Base-by-base conservation (phyloP, 768 basidiomycete species). In the Cubamyces sp. region DNA sequence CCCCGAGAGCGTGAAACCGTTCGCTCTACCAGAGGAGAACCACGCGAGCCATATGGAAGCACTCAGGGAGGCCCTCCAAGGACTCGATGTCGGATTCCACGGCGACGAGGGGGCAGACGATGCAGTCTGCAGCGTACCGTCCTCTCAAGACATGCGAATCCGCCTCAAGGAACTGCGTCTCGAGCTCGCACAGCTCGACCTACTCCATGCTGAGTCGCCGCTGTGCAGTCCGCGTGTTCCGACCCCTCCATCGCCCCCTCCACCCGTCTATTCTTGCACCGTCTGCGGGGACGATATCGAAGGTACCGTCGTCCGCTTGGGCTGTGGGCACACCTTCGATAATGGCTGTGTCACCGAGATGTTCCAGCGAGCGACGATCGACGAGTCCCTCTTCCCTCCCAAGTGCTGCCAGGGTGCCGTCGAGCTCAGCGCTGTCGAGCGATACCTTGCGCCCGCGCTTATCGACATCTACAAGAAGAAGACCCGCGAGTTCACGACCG, bases 321-420 rank as follows among this genome's bases (percentile, higher is more conserved):
- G 73, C 0, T 79, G 78, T 53, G 70, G 72, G 25, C 75, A 80
- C 61, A 64, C 54, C 58, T 78, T 77, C 57, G 77, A 77, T 54
- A 58, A 64, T 12, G 65, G 1, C n/a, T 80, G 79, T 62, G 11
- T 74, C 28, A 68, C 69, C 3, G 65, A 73, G 39, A 71, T 80
- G 49, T 77, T 79, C 69, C 61, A 73, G 54, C 61, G 70, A 15
- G 70, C 78, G 0, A 73, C 69, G 5, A 64, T 58, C 19, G 79
- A 80, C 64, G 79, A 80, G 60, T 68, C 73, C 0, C 72, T 81
- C 28, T 71, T 64, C 54, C 70, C 70, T 8, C 70, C 70, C 6
- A 52, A 58, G 14, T 71, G 70, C 66, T 71, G 70, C 59, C 41
- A 58, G 14, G 25, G 49, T 21, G 41, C 57, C 28, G 64, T 71